These are phyloP conservation scores for Tirmania nivea DNA, from an alignment of 495 filamentous ascomycete species.

Conservation along the genomic window DNA sequence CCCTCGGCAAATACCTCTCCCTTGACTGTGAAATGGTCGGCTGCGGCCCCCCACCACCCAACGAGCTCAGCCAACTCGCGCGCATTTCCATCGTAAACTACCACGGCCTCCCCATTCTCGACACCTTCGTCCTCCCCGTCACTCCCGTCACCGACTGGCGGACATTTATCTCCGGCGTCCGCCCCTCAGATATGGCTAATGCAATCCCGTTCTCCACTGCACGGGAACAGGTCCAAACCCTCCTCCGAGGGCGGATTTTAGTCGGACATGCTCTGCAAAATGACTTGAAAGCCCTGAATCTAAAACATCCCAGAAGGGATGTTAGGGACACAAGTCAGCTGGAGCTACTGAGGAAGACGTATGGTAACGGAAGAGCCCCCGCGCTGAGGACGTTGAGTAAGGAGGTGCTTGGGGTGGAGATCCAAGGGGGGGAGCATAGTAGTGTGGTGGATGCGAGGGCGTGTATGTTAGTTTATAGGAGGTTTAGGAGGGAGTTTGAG, in stretches of 20 bases:
- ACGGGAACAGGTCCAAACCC: constrained; percentile 45
- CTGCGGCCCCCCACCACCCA: constrained; percentile 58
- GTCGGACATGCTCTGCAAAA: constrained; percentile 82
- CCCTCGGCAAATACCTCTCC: constrained; percentile 67
- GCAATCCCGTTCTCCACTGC: constrained; percentile 53
- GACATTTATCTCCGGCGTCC: constrained; percentile 63
- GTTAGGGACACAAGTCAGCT: constrained; percentile 71
- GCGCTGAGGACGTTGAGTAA: constrained; percentile 50
- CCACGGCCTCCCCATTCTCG: constrained; percentile 73
- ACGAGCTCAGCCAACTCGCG: constrained; percentile 64
- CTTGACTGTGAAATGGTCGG: constrained; percentile 99
- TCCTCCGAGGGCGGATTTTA: constrained; percentile 52
- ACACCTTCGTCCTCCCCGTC: constrained; percentile 64
- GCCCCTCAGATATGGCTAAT: constrained; percentile 39
- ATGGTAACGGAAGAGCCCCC: constrained; percentile 53
- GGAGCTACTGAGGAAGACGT: constrained; percentile 44
- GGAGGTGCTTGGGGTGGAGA: constrained; percentile 59
- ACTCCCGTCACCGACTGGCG: constrained; percentile 71
- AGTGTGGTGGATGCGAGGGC: constrained; percentile 70
- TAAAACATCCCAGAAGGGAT: constrained; percentile 53
- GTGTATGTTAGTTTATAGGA: constrained; percentile 66
- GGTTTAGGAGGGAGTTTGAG: constrained; percentile 66
- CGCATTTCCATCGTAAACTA: constrained; percentile 78
- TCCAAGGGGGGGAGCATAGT: constrained; percentile 53
- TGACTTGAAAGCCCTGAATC: constrained; percentile 53